Base-by-base conservation (phyloP, 2,329 filamentous ascomycete genomes). In the Cladosporium velox region DNA sequence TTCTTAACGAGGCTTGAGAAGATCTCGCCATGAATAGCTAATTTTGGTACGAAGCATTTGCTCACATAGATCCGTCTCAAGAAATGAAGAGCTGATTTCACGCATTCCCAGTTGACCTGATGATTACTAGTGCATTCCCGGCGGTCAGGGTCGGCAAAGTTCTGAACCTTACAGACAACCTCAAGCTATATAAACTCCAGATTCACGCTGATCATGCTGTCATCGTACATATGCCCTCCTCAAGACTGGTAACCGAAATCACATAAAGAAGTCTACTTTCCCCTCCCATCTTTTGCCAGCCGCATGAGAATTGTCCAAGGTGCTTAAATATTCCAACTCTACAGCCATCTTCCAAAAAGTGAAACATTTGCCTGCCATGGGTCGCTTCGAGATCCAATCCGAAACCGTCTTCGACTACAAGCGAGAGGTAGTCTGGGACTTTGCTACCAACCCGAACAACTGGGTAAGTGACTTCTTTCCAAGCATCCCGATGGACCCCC, bases 1-100 rank as follows among this genome's bases (percentile, higher is more conserved):
- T 69, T 34, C 54, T 78, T 58, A 77, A 75, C 54, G 65, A 70
- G 58, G 30, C 47, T 24, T 64, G 60, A 59, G n/a, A 44, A 15
- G 14, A 34, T 34, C 10, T 34, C 8, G 32, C 32, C 8, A 11
- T 34, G 3, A 11, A 35, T 2, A 12, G 12, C 12, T 35, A 12
- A 15, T 3, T 35, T 14, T 14, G 3, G 34, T 35, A 35, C 2
- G 12, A 35, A 12, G 34, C 34, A 35, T 35, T 5, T 35, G 34
- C 2, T 35, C 12, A 12, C 10, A 10, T 35, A 35, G 34, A 35
- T 35, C 14, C 10, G 34, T 12, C 12, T 35, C 12, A 35, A 14
- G 11, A 15, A 35, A 35, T 35, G 34, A 14, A 35, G 14, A 34
- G 11, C 2, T 12, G 28, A 30, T 30, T 7, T 30, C 28, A 30